Base-by-base conservation (phyloP, 768 basidiomycete genomes). In the Rhodotorula babjevae region DNA sequence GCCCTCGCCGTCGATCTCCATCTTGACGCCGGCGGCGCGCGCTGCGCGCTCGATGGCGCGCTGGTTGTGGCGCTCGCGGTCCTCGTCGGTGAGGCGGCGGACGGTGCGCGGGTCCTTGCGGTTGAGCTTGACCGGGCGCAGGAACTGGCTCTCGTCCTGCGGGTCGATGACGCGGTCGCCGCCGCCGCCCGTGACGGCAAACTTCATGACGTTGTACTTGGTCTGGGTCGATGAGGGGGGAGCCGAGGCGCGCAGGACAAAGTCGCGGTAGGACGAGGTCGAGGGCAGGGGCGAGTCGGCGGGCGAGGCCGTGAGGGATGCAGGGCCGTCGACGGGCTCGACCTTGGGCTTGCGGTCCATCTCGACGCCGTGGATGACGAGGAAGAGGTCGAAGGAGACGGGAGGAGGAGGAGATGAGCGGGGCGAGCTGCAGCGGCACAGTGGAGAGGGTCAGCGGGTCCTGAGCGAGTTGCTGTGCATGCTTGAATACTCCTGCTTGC, bases 181-280 rank as follows among this genome's bases (percentile, higher is more conserved):
- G 25, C 65, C 67, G 25, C 44, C 44, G 18, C 44, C 44, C 2
- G 65, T 55, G 18, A 52, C 67, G 52, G 90, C 88, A 80, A 94
- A 92, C 81, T 92, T 92, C 89, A 93, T 91, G 69, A 93, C 87
- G 82, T 93, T 90, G 84, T 92, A 91, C 79, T 90, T 91, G 90
- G 91, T 92, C 40, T 89, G 90, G 57, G 65, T 58, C 36, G 29
- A 1, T 44, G 68, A 33, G 25, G 63, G 29, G 15, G 71, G 47
- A 31, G 65, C 40, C n/a, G 69, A 12, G 25, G 68, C 57, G 47
- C 68, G 65, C 56, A 66, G 64, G 66, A 64, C 0, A 53, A 68
- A 59, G 62, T 67, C 63, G 62, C 58, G 65, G 63, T 72, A 72
- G 63, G 11, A 33, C 7, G 66, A 50, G 18, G 60, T 60, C 33